These are phyloP conservation scores for Panaeolus papilionaceus DNA, from an alignment of 768 basidiomycete species.

Conservation along the genomic window DNA sequence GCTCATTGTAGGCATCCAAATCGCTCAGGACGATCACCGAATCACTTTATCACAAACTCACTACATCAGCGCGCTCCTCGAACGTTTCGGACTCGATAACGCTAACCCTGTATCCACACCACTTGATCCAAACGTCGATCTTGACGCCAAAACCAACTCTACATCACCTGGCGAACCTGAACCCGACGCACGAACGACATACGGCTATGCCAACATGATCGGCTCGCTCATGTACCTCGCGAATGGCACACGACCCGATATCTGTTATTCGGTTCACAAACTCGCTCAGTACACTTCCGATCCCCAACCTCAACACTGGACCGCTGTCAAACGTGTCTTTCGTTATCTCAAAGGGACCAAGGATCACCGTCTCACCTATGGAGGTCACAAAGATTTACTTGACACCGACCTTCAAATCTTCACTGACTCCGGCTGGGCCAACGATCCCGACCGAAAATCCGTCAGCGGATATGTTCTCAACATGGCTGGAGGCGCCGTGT, in stretches of 20 bases:
- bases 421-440: neutral
- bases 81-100: constrained; percentile 29
- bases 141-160: constrained; percentile 15
- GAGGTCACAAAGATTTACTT: too few species aligned
- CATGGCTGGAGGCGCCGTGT: constrained; percentile 25
- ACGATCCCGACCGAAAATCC: neutral
- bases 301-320: constrained; percentile 41
- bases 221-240: constrained; percentile 42
- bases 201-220: constrained; percentile 25
- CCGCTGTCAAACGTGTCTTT: constrained; percentile 44
- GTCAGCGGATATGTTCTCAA: constrained; percentile 23
- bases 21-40: constrained; percentile 28
- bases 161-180: too few species aligned
- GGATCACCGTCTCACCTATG: too few species aligned
- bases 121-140: constrained; percentile 31
- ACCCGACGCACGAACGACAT: too few species aligned
- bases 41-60: constrained; percentile 35
- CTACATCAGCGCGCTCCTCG: constrained; percentile 37
- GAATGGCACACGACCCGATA: constrained; percentile 43
- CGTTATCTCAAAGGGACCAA: constrained; percentile 9
- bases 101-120: constrained; percentile 31
- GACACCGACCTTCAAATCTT: neutral
- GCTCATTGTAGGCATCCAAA: constrained; percentile 39
- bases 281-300: constrained; percentile 40
- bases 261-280: constrained; percentile 39